Percentiles rank a stretch among this genome's conserved stretches.
phyloP scores from a whole-genome alignment of 306 rosid species.

The Alnus rubra region DNA sequence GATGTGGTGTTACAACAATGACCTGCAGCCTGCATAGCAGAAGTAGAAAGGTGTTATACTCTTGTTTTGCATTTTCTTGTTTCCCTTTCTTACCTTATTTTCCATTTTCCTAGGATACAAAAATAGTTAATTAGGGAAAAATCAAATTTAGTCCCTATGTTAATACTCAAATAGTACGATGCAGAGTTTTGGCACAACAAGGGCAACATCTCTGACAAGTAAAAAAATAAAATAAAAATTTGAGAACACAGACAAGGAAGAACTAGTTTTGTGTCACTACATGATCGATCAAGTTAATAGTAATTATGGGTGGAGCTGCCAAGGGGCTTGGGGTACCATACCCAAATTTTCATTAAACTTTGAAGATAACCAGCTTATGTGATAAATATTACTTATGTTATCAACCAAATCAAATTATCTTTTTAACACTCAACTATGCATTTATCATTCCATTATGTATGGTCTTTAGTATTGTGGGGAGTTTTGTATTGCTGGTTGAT shows the following conservation, averaged over 20 bases:
- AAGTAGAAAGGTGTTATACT: neutral
- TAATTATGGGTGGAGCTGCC: too few species aligned
- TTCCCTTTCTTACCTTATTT: neutral
- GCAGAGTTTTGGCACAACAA: too few species aligned
- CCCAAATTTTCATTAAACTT: neutral
- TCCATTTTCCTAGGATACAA: neutral
- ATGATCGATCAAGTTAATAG: neutral
- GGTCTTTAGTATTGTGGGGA: neutral
- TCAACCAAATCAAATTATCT: neutral
- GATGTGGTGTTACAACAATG: neutral
- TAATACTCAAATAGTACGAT: too few species aligned
- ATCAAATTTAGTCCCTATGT: neutral
- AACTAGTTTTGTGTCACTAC: neutral
- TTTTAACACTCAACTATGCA: neutral
- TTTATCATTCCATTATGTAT: neutral
- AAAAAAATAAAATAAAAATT: too few species aligned
- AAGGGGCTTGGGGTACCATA: too few species aligned
- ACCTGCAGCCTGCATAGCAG: neutral
- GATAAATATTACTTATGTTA: neutral
- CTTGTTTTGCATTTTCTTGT: neutral
- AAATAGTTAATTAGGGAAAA: neutral
- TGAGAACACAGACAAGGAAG: neutral
- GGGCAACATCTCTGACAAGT: too few species aligned
- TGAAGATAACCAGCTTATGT: neutral
- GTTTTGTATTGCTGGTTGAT: neutral